Evolutionary conservation across 2,329 filamentous ascomycete species (phyloP), one percentile per base, ranked within the genome.

Genomic region (Zopfia rhizophila): DNA sequence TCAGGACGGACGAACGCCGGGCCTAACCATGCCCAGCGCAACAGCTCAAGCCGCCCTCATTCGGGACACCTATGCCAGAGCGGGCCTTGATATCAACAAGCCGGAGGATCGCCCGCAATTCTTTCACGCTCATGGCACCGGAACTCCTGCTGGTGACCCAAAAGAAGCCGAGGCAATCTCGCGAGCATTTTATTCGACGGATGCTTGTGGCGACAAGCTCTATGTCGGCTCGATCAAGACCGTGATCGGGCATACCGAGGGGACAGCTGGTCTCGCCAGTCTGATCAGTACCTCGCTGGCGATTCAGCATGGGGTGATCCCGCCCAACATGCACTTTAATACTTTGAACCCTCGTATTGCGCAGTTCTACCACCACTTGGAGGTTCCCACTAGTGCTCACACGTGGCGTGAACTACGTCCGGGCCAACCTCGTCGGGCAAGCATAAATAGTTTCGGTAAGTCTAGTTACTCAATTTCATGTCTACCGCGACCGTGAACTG

Each of bases 171-270:
- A 46, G 21, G 63, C 63, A 1, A 60, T 68, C 24, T 11, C 30
- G 3, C 14, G 21, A 2, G 48, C 51, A 0, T 65, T 67, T n/a
- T n/a, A n/a, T n/a, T n/a, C n/a, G n/a, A n/a, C n/a, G n/a, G n/a
- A n/a, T n/a, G n/a, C n/a, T n/a, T n/a, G n/a, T n/a, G 33, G 21
- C 5, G 40, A 45, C 5, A 19, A 40, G 12, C 25, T 62, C 4
- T 48, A 46, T 13, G 50, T 61, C 16, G 65, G 65, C 3, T 60
- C 53, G 0, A 55, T 68, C 14, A 68, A 55, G 70, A 77, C 63
- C 59, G 69, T 75, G 16, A 60, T 77, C 25, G 75, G 75, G 1
- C 75, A 77, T 45, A 65, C 67, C 1, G 72, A 77, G 54, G 72
- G 67, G 6, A 61, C 69, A 1, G 68, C 71, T 5, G 73, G 72